Evolutionary conservation across 192 early-diverging fungal species (phyloP).

Genomic region (Podila minutissima): DNA sequence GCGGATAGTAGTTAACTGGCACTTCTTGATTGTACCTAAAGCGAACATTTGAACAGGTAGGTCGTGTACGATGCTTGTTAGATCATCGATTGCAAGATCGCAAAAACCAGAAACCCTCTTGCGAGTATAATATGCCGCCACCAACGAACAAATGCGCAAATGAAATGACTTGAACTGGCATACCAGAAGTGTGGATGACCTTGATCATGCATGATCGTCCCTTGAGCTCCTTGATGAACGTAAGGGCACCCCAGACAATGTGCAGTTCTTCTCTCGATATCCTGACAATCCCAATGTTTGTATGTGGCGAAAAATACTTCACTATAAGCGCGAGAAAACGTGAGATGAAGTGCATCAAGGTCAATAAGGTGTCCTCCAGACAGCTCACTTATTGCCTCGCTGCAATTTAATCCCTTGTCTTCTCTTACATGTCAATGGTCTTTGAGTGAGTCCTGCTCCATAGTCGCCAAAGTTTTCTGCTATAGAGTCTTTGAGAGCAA

Average conservation of each 20-base stretch:
- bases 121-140: too few species aligned
- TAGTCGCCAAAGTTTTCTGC: conserved; percentile 60
- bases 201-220: conserved; percentile 48
- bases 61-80: not conserved
- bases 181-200: conserved; percentile 58
- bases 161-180: not conserved
- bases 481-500: conserved; percentile 51
- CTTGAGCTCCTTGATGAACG: conserved; percentile 56
- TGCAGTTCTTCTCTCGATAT: conserved; percentile 55
- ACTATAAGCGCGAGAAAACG: conserved; percentile 23
- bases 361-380: not conserved
- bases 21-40: conserved; percentile 54
- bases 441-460: conserved; percentile 45
- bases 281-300: conserved; percentile 57
- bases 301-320: conserved; percentile 60
- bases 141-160: not conserved
- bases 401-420: not conserved
- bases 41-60: not conserved
- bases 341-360: not conserved
- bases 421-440: conserved; percentile 49
- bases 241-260: conserved; percentile 56
- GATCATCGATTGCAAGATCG: too few species aligned
- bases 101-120: too few species aligned
- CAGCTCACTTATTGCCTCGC: not conserved
- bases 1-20: conserved; percentile 51